A percentile compares a stretch with the other conserved stretches of the same genome.
Conservation (phyloP, 306 rosid species). For the Quercus berberidifolia region DNA sequence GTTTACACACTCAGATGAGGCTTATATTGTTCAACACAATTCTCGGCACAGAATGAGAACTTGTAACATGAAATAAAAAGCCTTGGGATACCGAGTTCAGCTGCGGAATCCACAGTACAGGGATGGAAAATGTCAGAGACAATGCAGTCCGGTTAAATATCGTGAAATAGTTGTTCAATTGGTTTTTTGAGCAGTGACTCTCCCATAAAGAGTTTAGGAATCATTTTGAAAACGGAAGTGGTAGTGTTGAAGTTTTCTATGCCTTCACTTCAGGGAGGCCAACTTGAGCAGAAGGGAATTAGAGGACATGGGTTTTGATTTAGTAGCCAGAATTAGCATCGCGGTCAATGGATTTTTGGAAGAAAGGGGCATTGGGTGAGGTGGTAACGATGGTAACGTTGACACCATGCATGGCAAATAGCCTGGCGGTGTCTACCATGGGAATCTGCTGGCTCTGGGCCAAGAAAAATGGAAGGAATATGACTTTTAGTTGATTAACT, state of each 20-base stretch:
- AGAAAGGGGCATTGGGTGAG: slow-evolving; percentile 26
- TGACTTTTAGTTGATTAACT: neutral
- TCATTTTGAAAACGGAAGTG: slow-evolving; percentile 1
- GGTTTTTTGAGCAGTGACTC: slow-evolving; percentile 15
- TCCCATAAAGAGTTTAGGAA: slow-evolving; percentile 7
- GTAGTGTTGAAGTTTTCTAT: slow-evolving; percentile 25
- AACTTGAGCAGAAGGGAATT: slow-evolving; percentile 28
- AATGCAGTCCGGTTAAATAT: slow-evolving; percentile 30
- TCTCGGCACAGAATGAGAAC: slow-evolving; percentile 19
- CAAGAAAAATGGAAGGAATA: slow-evolving; percentile 32
- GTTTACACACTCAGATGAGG: slow-evolving; percentile 9
- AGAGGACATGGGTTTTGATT: slow-evolving; percentile 21
- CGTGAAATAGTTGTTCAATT: slow-evolving; percentile 11
- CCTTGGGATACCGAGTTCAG: slow-evolving; percentile 26
- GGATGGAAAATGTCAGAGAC: slow-evolving; percentile 37
- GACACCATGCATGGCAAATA: slow-evolving; percentile 30
- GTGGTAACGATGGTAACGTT: slow-evolving; percentile 38
- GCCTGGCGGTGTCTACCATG: slow-evolving; percentile 33
- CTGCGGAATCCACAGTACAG: slow-evolving; percentile 32
- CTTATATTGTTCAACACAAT: neutral
- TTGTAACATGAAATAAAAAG: slow-evolving; percentile 20
- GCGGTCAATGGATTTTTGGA: slow-evolving; percentile 32
- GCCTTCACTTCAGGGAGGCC: slow-evolving; percentile 20
- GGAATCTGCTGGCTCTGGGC: slow-evolving; percentile 43
- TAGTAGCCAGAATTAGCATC: slow-evolving; percentile 20